Conservation (phyloP, 257 asterid species). For the Penstemon barbatus region DNA sequence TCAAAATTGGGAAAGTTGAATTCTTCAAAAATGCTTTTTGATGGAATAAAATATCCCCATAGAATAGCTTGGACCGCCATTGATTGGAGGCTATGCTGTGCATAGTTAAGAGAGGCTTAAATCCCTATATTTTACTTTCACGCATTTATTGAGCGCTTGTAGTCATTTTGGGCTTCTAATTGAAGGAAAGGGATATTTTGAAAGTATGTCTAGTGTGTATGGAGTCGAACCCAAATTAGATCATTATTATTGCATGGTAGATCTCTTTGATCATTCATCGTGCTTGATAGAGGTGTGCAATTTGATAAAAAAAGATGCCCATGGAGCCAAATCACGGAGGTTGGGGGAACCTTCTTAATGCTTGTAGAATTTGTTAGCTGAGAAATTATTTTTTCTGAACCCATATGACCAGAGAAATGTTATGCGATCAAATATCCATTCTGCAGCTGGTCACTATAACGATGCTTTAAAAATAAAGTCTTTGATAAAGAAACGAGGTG, state of each 20-base stretch:
- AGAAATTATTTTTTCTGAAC: not conserved
- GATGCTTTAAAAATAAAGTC: constrained; percentile 6
- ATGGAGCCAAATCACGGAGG: constrained; percentile 19
- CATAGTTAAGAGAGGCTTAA: constrained; percentile 4
- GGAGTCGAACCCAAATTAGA: constrained; percentile 3
- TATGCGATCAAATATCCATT: constrained; percentile 8
- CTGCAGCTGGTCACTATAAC: constrained; percentile 10
- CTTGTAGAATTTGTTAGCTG: constrained; percentile 9
- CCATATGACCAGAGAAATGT: not conserved
- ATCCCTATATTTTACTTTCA: constrained; percentile 16
- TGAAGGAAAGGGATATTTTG: constrained; percentile 15
- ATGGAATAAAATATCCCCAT: constrained; percentile 1
- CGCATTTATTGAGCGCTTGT: constrained; percentile 19
- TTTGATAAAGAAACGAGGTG: constrained; percentile 9
- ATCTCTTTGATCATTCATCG: constrained; percentile 17
- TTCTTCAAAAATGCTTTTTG: constrained; percentile 1
- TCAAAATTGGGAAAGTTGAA: constrained; percentile 12
- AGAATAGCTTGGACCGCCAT: constrained; percentile 19
- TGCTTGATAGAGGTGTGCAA: not conserved
- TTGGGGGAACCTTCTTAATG: constrained; percentile 19
- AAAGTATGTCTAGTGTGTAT: not conserved
- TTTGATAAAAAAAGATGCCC: constrained; percentile 9
- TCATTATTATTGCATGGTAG: constrained; percentile 13
- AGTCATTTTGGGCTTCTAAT: constrained; percentile 15
- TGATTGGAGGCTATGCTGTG: constrained; percentile 12